phyloP scores from a whole-genome alignment of 768 basidiomycete species.

The Jaapia argillacea region DNA sequence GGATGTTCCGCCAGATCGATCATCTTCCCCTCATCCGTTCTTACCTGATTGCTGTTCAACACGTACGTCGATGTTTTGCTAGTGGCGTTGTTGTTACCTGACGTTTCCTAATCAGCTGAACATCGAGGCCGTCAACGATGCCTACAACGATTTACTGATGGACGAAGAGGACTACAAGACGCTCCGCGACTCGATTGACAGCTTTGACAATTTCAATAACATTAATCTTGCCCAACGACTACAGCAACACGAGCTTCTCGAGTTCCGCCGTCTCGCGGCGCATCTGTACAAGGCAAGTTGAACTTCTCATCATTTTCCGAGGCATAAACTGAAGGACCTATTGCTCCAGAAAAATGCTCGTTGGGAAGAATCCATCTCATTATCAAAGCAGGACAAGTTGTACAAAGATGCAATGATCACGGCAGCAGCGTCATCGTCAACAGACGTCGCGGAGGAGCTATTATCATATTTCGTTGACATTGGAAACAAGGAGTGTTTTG shows the following conservation, averaged over 20 bases:
- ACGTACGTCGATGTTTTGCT: conserved; percentile 59
- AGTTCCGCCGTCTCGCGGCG: conserved; percentile 91
- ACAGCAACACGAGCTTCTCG: conserved; percentile 84
- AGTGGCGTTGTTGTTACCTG: no score
- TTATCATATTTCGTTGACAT: conserved; percentile 96
- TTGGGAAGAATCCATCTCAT: conserved; percentile 94
- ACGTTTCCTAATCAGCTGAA: conserved; percentile 52
- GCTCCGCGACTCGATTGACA: conserved; percentile 93
- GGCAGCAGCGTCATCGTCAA: conserved; percentile 74
- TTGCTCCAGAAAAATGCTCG: conserved; percentile 84
- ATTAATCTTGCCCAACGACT: conserved; percentile 76
- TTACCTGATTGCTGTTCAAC: conserved; percentile 95
- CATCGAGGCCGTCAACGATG: conserved; percentile 94
- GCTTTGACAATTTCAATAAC: conserved; percentile 97
- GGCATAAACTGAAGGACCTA: background rate
- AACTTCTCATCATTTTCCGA: background rate
- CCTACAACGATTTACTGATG: conserved; percentile 95
- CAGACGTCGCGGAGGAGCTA: conserved; percentile 89
- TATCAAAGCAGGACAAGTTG: conserved; percentile 93
- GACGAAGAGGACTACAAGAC: conserved; percentile 99
- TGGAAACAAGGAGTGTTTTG: conserved; percentile 97
- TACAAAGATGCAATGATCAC: conserved; percentile 97
- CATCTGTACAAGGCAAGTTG: conserved; percentile 82
- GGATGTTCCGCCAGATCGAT: conserved; percentile 91
- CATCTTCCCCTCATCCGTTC: conserved; percentile 93